Conservation (phyloP, 2,329 filamentous ascomycete genomes). For the Cladophialophora yegresii region DNA sequence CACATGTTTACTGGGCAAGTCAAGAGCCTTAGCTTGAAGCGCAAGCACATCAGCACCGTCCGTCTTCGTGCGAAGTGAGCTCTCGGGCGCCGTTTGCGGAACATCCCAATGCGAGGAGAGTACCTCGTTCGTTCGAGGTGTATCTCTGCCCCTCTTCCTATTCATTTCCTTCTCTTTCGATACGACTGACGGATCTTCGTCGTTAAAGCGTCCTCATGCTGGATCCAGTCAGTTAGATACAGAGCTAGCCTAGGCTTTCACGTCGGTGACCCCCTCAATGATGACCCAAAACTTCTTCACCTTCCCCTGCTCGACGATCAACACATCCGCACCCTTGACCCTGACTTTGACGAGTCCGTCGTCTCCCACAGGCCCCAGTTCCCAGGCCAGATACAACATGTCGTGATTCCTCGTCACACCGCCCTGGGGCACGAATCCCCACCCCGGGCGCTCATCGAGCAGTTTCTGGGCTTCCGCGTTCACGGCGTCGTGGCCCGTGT, state of each 20-base stretch:
- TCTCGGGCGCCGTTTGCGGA: not conserved
- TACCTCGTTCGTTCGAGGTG: not conserved
- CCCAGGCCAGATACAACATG: slow-evolving; percentile 20
- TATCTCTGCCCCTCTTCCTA: not conserved
- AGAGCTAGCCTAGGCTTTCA: not conserved
- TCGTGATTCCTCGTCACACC: slow-evolving; percentile 13
- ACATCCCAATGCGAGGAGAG: not conserved
- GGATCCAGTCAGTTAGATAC: not conserved
- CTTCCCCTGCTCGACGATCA: slow-evolving; percentile 16
- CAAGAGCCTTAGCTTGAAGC: not conserved
- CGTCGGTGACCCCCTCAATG: slow-evolving; percentile 17
- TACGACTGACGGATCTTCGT: not conserved
- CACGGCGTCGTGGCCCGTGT: slow-evolving; percentile 17
- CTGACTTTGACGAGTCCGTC: slow-evolving; percentile 13
- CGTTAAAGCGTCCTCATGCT: too few species aligned
- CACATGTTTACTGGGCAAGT: not conserved
- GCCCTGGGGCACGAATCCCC: slow-evolving; percentile 15
- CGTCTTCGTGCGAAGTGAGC: not conserved
- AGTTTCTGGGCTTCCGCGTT: slow-evolving; percentile 5
- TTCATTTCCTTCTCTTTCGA: not conserved
- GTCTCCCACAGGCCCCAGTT: slow-evolving; percentile 14
- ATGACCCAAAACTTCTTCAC: slow-evolving; percentile 21
- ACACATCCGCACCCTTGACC: slow-evolving; percentile 16
- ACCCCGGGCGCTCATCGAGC: slow-evolving; percentile 8
- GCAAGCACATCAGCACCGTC: not conserved